These are phyloP conservation scores for Aspergillus clavatus DNA, from an alignment of 2,329 filamentous ascomycete genomes.

Conservation along the genomic window DNA sequence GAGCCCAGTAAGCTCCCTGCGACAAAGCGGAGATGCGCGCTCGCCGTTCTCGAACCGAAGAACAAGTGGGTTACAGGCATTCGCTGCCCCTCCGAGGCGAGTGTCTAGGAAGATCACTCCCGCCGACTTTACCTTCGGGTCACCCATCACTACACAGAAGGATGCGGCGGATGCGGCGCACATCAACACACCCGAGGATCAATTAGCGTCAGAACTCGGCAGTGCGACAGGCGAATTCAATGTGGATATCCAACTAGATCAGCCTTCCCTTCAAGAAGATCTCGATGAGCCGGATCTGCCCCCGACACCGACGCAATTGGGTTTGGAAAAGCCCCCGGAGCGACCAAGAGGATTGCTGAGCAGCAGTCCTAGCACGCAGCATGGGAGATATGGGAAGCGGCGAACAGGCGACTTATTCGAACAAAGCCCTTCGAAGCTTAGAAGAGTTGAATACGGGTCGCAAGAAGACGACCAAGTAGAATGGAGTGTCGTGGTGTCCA, in stretches of 20 bases:
- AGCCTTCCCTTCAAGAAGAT: constrained; percentile 23
- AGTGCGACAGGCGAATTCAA: constrained; percentile 25
- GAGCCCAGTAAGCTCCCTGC: constrained; percentile 20
- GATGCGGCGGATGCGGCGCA: constrained; percentile 7
- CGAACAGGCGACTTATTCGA: constrained; percentile 18
- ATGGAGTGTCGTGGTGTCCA: constrained; percentile 5
- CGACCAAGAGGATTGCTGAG: constrained; percentile 30
- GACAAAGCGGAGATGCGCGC: constrained; percentile 10
- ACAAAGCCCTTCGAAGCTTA: constrained; percentile 30
- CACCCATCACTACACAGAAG: constrained; percentile 17
- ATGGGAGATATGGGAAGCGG: constrained; percentile 24
- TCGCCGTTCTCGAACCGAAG: constrained; percentile 23
- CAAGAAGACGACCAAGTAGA: constrained; percentile 11
- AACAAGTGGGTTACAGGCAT: constrained; percentile 30
- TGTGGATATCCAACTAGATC: constrained; percentile 14
- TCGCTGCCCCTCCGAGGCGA: constrained; percentile 34
- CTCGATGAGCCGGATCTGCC: constrained; percentile 61
- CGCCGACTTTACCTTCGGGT: constrained; percentile 26
- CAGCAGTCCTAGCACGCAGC: constrained; percentile 35
- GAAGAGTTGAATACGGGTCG: constrained; percentile 13
- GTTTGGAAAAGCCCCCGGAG: constrained; percentile 32
- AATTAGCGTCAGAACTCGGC: constrained; percentile 30
- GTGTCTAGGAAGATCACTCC: constrained; percentile 31
- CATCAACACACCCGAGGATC: constrained; percentile 27
- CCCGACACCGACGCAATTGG: constrained; percentile 41